These are phyloP conservation scores for Polyporus arcularius DNA, from an alignment of 768 basidiomycete genomes.

Conservation along the genomic window DNA sequence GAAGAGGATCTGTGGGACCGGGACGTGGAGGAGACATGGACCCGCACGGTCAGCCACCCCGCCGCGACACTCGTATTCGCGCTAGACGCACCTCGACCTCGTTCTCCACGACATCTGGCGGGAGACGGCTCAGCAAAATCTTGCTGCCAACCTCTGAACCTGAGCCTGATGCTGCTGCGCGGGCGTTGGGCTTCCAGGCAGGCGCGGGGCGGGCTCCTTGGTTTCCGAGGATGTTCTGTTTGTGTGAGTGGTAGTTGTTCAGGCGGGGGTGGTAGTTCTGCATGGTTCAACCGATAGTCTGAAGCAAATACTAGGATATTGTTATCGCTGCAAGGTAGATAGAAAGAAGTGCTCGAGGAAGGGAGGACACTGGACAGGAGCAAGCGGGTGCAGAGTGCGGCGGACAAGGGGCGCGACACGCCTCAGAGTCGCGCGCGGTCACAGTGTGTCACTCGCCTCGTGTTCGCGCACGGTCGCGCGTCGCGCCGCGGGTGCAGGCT, in stretches of 20 bases:
- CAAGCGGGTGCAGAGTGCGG: not conserved
- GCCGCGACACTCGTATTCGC: not conserved
- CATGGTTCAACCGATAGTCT: conserved; percentile 1
- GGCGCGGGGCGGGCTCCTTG: conserved; percentile 56
- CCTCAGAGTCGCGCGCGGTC: no score
- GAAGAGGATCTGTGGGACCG: conserved; percentile 62
- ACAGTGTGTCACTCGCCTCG: no score
- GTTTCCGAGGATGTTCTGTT: conserved; percentile 59
- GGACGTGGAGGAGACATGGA: not conserved
- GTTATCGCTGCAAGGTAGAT: no score
- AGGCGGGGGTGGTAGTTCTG: conserved; percentile 36
- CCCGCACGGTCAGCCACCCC: conserved; percentile 1
- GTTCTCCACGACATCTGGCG: conserved; percentile 65
- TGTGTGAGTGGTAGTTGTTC: conserved; percentile 52
- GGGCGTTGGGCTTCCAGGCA: conserved; percentile 53
- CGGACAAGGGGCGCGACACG: no score
- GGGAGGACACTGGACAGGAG: not conserved
- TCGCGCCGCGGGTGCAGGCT: no score
- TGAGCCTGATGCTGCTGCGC: conserved; percentile 9
- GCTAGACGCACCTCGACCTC: conserved; percentile 59
- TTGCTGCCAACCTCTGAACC: conserved; percentile 49
- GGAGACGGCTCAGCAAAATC: conserved; percentile 66
- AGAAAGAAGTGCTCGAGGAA: not conserved
- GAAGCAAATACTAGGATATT: not conserved
- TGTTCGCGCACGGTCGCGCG: no score